phyloP scores from a whole-genome alignment of 345 rosid genomes.

The Salix suchowensis region DNA sequence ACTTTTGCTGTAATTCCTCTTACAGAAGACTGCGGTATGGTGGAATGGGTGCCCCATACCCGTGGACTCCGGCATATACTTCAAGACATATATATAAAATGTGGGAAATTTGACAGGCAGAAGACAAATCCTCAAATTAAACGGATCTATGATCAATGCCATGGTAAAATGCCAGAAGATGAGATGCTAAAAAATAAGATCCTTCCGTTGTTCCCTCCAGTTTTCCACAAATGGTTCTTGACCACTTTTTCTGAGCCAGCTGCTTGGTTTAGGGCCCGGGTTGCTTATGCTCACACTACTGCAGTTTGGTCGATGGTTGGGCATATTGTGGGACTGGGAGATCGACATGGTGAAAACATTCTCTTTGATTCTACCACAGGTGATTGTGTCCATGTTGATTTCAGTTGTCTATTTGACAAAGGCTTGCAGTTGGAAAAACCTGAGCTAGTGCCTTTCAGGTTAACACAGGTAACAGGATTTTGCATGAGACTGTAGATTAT shows the following conservation, averaged over 20 bases:
- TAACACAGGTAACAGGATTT: conserved; percentile 65
- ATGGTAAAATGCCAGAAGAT: conserved; percentile 71
- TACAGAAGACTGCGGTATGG: conserved; percentile 98
- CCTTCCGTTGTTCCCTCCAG: conserved; percentile 93
- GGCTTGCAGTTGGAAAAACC: conserved; percentile 97
- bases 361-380: conserved; percentile 98
- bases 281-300: conserved; percentile 93
- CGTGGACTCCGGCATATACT: conserved; percentile 92
- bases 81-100: conserved; percentile 72
- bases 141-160: conserved; percentile 80
- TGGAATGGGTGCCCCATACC: conserved; percentile 97
- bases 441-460: conserved; percentile 94
- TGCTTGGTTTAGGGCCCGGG: conserved; percentile 98
- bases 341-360: conserved; percentile 96
- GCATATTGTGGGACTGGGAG: conserved; percentile 95
- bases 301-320: conserved; percentile 99
- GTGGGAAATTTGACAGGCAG: conserved; percentile 86
- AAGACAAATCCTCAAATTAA: conserved; percentile 88
- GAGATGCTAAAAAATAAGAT: conserved; percentile 87
- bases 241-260: conserved; percentile 97
- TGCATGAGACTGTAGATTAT: neutral
- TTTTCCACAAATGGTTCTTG: conserved; percentile 94
- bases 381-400: conserved; percentile 97
- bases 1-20: conserved; percentile 95
- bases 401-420: conserved; percentile 95